These are phyloP conservation scores for Rhinocladiella similis DNA, from an alignment of 2,329 filamentous ascomycete genomes.

Conservation along the genomic window DNA sequence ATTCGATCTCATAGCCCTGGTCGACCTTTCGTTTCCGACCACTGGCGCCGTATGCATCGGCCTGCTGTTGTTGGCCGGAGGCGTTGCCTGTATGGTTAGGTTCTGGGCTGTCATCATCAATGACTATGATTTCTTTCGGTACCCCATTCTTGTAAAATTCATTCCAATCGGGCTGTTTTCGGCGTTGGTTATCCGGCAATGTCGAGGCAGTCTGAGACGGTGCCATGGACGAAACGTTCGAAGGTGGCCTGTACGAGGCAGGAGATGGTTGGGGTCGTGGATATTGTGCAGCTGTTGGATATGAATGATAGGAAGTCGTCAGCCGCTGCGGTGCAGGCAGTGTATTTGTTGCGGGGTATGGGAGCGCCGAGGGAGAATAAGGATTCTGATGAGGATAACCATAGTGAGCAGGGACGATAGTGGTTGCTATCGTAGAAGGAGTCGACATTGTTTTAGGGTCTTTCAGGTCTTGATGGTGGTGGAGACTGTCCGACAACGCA, in stretches of 20 bases:
- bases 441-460: conserved; percentile 65
- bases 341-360: conserved; percentile 52
- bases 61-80: conserved; percentile 30
- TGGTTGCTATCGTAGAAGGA: conserved; percentile 70
- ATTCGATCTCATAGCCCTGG: conserved; percentile 68
- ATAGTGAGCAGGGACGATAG: conserved; percentile 69
- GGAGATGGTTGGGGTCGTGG: conserved; percentile 26
- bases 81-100: conserved; percentile 36
- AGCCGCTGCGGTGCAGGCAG: conserved; percentile 42
- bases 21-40: conserved; percentile 70
- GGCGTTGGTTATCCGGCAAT: conserved; percentile 43
- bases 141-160: conserved; percentile 81
- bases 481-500: conserved; percentile 22
- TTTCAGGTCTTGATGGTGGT: conserved; percentile 13
- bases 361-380: conserved; percentile 53
- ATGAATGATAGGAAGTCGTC: conserved; percentile 43
- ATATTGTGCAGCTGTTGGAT: conserved; percentile 38
- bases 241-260: conserved; percentile 36
- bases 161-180: conserved; percentile 68
- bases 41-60: conserved; percentile 32
- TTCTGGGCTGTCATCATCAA: conserved; percentile 68
- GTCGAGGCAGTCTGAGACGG: conserved; percentile 40
- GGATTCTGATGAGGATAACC: conserved; percentile 58
- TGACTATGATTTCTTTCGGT: conserved; percentile 82
- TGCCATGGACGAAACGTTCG: conserved; percentile 38